Conservation (phyloP, 768 basidiomycete genomes). For the Clavulina sp. region DNA sequence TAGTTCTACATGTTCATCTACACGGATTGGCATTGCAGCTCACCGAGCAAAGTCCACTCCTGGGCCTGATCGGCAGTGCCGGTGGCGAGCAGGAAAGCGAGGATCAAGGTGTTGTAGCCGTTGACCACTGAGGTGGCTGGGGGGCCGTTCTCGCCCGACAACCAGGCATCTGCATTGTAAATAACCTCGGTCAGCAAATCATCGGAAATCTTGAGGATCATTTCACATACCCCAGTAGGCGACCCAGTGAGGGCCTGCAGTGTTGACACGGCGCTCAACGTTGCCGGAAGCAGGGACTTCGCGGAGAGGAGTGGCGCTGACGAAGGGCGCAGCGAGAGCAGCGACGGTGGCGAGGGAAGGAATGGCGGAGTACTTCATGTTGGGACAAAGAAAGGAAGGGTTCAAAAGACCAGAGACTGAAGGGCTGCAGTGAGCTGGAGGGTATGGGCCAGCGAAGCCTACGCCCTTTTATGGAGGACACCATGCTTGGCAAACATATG, state of each 20-base stretch:
- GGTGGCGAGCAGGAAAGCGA: conserved; percentile 4
- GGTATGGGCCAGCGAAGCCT: too few relatives aligned
- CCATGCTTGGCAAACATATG: too few relatives aligned
- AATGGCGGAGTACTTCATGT: not conserved
- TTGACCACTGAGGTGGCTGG: not conserved
- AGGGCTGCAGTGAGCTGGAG: too few relatives aligned
- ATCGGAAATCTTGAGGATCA: not conserved
- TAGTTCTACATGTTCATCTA: conserved; percentile 1
- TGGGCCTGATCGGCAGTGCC: conserved; percentile 4
- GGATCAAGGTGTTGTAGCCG: not conserved
- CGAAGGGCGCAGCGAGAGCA: not conserved
- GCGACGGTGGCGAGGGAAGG: not conserved
- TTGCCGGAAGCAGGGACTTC: too few relatives aligned
- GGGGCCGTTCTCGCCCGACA: not conserved
- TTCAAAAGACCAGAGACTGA: too few relatives aligned
- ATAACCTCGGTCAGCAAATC: not conserved
- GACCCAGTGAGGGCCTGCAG: not conserved
- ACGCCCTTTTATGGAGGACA: too few relatives aligned
- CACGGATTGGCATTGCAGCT: not conserved
- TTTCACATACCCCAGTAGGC: not conserved
- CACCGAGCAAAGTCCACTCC: conserved; percentile 3
- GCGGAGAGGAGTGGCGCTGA: not conserved
- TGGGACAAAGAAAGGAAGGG: not conserved
- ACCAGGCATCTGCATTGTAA: not conserved
- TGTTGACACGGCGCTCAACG: not conserved